Conservation (phyloP, 2,329 filamentous ascomycete species). For the Thermomyces lanuginosus region DNA sequence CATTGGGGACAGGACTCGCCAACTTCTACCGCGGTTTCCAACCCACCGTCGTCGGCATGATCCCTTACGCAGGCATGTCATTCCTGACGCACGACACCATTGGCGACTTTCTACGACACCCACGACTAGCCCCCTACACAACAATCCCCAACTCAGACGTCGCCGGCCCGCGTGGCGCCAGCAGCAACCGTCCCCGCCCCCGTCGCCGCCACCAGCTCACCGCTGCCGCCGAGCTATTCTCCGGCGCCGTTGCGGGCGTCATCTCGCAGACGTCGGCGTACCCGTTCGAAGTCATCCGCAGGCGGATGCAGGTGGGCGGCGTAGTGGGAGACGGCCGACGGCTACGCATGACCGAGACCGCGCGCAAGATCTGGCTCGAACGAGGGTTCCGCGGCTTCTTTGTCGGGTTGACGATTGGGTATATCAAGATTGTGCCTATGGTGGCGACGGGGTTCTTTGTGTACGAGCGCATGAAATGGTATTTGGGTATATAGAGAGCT, state of each 20-base stretch:
- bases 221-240: constrained; percentile 71
- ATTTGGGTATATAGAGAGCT: constrained; percentile 49
- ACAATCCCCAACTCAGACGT: constrained; percentile 47
- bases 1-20: constrained; percentile 45
- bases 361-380: constrained; percentile 56
- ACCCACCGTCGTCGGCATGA: constrained; percentile 81
- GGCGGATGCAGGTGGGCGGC: constrained; percentile 91
- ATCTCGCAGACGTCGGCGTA: constrained; percentile 87
- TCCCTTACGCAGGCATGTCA: constrained; percentile 88
- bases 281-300: constrained; percentile 77
- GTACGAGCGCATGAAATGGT: constrained; percentile 48
- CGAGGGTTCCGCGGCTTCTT: constrained; percentile 70
- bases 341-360: constrained; percentile 64
- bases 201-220: constrained; percentile 52
- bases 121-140: constrained; percentile 52
- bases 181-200: constrained; percentile 27
- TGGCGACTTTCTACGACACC: constrained; percentile 64
- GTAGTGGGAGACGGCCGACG: constrained; percentile 80
- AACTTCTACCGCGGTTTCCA: constrained; percentile 96
- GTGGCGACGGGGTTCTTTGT: constrained; percentile 55
- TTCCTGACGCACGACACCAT: constrained; percentile 90
- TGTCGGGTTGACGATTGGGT: constrained; percentile 84
- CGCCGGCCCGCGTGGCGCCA: constrained; percentile 11
- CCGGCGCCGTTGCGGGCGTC: constrained; percentile 72
- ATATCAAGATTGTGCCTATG: constrained; percentile 88